Percentiles rank a stretch among this genome's conserved stretches.
phyloP scores from a whole-genome alignment of 2,329 filamentous ascomycete genomes.

The Pseudogymnoascus sp. region DNA sequence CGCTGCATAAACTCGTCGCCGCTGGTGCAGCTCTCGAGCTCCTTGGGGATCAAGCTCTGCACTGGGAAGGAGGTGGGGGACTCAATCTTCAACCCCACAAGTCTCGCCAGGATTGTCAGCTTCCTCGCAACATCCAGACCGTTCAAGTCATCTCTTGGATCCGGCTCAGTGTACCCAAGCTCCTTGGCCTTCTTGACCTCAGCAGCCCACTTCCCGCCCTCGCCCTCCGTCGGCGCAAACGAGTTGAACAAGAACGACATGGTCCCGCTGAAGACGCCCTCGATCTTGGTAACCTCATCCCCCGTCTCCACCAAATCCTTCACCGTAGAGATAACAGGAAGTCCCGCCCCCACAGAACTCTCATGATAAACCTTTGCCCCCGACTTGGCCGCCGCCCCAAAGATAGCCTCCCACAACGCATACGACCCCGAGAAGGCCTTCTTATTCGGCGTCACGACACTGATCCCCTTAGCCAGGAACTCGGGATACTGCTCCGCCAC shows the following conservation, averaged over 20 bases:
- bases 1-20: slow-evolving; percentile 79
- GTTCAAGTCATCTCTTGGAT: slow-evolving; percentile 79
- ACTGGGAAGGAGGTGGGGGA: slow-evolving; percentile 86
- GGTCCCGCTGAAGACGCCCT: slow-evolving; percentile 95
- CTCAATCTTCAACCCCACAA: slow-evolving; percentile 73
- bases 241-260: slow-evolving; percentile 98
- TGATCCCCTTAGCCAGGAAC: slow-evolving; percentile 74
- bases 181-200: slow-evolving; percentile 90
- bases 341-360: slow-evolving; percentile 83
- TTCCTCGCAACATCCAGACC: slow-evolving; percentile 90
- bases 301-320: slow-evolving; percentile 93
- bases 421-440: slow-evolving; percentile 86
- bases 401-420: slow-evolving; percentile 80
- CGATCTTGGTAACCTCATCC: slow-evolving; percentile 82
- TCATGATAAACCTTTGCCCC: slow-evolving; percentile 90
- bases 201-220: slow-evolving; percentile 76
- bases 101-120: slow-evolving; percentile 82
- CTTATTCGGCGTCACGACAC: slow-evolving; percentile 94
- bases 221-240: slow-evolving; percentile 72
- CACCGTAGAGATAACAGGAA: slow-evolving; percentile 87
- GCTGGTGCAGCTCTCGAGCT: slow-evolving; percentile 66
- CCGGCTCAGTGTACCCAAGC: slow-evolving; percentile 84
- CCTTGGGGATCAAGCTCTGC: slow-evolving; percentile 82
- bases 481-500: slow-evolving; percentile 75
- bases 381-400: slow-evolving; percentile 57